Base-by-base conservation (phyloP, 345 rosid genomes). In the Clarkia xantiana region DNA sequence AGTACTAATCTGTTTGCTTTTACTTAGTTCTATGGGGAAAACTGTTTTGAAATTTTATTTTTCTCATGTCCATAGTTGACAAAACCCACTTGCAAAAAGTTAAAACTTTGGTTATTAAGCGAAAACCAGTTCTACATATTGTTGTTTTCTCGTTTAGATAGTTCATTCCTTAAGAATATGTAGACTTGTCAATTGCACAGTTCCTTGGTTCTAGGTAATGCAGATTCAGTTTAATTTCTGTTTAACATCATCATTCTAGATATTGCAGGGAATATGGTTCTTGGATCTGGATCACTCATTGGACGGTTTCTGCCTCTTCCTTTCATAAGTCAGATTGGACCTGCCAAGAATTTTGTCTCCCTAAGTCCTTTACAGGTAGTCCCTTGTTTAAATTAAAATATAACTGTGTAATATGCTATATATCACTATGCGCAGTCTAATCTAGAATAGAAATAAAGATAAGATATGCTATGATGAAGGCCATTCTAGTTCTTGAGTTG, bases 321-420 rank as follows among this genome's bases (percentile, higher is more conserved):
- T 66, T 47, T 65, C 58, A 14, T 47, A 40, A 62, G 34, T 62
- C 80, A 59, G 49, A 60, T 12, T 59, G 85, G 71, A 54, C 15
- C 59, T 44, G 67, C 59, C 47, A 60, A 44, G 60, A 84, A 55
- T 62, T 70, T 75, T 61, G 49, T 75, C 44, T 74, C 61, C 52
- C 79, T 80, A 61, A 80, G 68, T 71, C 78, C 81, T 60, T 58
- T 82, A 63, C 97, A 89, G 97, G 95, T 89, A 80, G 51, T 16
- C 40, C 22, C 19, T 20, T 25, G 6, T 16, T 12, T 8, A 13
- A 15, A 47, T 20, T 48, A 15, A 10, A 34, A 14, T 44, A 18
- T 0, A 44, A 44, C 18, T 18, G 18, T 9, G 2, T 18, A 9
- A 14, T 44, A n/a, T n/a, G n/a, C n/a, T n/a, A n/a, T n/a, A n/a